phyloP scores from a whole-genome alignment of 352 stramenopile genomes.

The Globisporangium yorkense region DNA sequence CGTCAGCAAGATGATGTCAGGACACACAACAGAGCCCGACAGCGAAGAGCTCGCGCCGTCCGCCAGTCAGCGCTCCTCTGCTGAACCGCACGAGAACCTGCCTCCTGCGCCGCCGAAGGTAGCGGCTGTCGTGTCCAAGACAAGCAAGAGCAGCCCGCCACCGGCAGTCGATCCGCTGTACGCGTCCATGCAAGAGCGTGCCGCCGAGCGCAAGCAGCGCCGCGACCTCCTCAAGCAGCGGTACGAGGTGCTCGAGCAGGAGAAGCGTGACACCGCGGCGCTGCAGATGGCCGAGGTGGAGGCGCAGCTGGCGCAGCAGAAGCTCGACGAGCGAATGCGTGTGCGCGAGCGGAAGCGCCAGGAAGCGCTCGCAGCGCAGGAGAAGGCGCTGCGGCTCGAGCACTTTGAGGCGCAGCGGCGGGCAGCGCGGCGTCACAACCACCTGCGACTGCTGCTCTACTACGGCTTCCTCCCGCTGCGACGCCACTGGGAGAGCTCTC shows the following conservation, averaged over 20 bases:
- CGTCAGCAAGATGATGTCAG: not conserved
- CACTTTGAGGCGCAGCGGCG: slow-evolving; percentile 21
- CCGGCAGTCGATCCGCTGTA: slow-evolving; percentile 36
- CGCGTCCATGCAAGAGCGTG: slow-evolving; percentile 45
- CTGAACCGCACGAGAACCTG: not conserved
- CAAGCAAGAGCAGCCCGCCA: not conserved
- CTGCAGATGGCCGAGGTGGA: slow-evolving; percentile 37
- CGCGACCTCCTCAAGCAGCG: slow-evolving; percentile 42
- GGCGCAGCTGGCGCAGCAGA: slow-evolving; percentile 27
- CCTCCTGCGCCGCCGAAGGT: not conserved
- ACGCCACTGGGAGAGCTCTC: slow-evolving; percentile 17
- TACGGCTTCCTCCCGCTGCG: slow-evolving; percentile 45
- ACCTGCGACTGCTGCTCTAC: slow-evolving; percentile 34
- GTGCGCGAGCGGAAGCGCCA: slow-evolving; percentile 33
- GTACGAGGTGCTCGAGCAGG: slow-evolving; percentile 45
- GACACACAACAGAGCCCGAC: not conserved
- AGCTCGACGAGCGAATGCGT: slow-evolving; percentile 29
- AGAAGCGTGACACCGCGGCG: slow-evolving; percentile 35
- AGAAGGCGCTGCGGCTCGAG: slow-evolving; percentile 29
- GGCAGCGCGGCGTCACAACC: slow-evolving; percentile 25
- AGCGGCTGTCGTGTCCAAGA: not conserved
- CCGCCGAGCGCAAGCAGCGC: slow-evolving; percentile 44
- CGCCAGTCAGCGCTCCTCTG: not conserved
- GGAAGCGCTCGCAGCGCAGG: slow-evolving; percentile 20
- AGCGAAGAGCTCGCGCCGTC: not conserved